A percentile compares a stretch with the other conserved stretches of the same genome.
Evolutionary conservation across 2,329 filamentous ascomycete species (phyloP).

Genomic region (Paecilomyces dactylethromorphus): DNA sequence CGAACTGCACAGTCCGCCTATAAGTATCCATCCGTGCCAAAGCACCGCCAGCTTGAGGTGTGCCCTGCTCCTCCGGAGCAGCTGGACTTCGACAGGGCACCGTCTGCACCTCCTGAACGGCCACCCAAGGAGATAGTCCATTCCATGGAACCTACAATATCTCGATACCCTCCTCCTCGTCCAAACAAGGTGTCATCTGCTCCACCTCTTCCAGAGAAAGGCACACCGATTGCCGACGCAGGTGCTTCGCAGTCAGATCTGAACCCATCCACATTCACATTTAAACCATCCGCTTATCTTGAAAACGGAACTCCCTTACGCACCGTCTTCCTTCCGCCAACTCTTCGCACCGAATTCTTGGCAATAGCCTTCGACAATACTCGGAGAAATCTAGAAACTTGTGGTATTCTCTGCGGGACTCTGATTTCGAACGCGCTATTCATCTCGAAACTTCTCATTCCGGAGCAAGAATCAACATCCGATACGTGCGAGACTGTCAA

Average conservation of each 20-base stretch:
- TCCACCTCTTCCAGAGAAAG: constrained; percentile 21
- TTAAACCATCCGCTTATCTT: constrained; percentile 77
- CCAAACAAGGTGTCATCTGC: constrained; percentile 19
- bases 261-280: constrained; percentile 58
- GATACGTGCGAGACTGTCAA: constrained; percentile 96
- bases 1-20: constrained; percentile 21
- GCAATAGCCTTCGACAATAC: constrained; percentile 71
- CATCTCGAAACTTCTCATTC: constrained; percentile 80
- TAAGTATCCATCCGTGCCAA: constrained; percentile 39
- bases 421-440: constrained; percentile 90
- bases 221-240: constrained; percentile 8
- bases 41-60: constrained; percentile 22
- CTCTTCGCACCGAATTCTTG: constrained; percentile 69
- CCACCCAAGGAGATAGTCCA: constrained; percentile 33
- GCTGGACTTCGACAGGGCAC: constrained; percentile 9
- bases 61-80: constrained; percentile 12
- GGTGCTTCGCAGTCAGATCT: constrained; percentile 20
- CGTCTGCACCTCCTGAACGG: constrained; percentile 23
- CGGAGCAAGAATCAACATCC: constrained; percentile 79
- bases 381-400: constrained; percentile 77
- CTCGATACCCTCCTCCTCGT: constrained; percentile 17
- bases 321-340: constrained; percentile 76
- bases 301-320: constrained; percentile 84
- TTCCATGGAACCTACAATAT: constrained; percentile 7
- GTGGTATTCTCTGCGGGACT: constrained; percentile 87